Conservation (phyloP, 2,329 filamentous ascomycete species). For the Sclerotinia sclerotiorum region DNA sequence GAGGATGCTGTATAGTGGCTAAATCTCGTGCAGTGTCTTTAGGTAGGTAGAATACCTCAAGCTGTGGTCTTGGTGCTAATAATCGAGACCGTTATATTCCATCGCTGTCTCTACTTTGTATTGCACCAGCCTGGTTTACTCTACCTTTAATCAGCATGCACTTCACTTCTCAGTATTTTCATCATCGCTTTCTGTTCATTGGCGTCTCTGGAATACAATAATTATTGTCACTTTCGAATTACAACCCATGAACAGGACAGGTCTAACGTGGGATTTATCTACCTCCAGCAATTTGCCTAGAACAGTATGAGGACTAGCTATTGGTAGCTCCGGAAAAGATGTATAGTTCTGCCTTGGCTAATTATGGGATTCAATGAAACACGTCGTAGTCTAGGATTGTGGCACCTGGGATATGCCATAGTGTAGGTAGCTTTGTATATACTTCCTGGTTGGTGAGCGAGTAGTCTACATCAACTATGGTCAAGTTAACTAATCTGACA, state of each 20-base stretch:
- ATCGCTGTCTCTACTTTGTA: background rate
- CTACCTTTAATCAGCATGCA: background rate
- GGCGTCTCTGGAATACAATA: background rate
- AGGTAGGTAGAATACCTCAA: background rate
- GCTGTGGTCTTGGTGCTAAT: background rate
- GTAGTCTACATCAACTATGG: too few relatives aligned
- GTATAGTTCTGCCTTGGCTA: too few relatives aligned
- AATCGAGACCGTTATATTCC: too few relatives aligned
- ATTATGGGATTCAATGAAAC: too few relatives aligned
- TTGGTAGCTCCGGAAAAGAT: too few relatives aligned
- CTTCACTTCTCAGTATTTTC: background rate
- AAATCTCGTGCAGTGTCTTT: background rate
- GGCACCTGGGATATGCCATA: too few relatives aligned
- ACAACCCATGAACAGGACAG: background rate
- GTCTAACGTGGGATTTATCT: rapidly evolving
- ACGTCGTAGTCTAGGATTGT: too few relatives aligned
- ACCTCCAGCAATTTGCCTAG: background rate
- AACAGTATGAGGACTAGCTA: too few relatives aligned
- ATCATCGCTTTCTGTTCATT: background rate
- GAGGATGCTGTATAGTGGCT: too few relatives aligned
- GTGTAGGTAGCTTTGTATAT: too few relatives aligned
- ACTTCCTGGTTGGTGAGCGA: too few relatives aligned
- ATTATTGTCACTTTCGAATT: background rate
- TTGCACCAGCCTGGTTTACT: background rate
- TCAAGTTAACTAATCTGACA: too few relatives aligned